phyloP scores from a whole-genome alignment of 345 rosid species.

The Hypericum perforatum region DNA sequence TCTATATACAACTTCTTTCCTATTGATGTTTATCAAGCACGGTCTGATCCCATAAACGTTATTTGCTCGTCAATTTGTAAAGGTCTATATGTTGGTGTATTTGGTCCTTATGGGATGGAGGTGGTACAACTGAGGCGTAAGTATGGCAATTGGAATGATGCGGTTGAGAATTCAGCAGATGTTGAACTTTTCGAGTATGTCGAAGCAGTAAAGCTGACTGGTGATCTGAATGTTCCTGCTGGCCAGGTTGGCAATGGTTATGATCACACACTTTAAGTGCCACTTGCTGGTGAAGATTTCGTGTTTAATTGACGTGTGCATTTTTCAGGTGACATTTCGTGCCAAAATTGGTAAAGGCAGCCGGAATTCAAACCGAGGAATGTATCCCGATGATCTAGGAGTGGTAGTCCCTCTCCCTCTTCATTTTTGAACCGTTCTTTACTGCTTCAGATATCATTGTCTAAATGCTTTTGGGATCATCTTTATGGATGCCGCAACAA shows the following conservation, averaged over 20 bases:
- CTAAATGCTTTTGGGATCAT: background rate
- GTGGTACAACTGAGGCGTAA: constrained; percentile 83
- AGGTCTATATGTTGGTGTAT: constrained; percentile 88
- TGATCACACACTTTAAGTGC: constrained; percentile 4
- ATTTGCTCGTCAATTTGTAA: constrained; percentile 24
- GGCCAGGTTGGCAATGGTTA: constrained; percentile 53
- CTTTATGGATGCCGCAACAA: background rate
- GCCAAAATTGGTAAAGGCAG: constrained; percentile 80
- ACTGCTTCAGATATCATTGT: background rate
- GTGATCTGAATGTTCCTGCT: constrained; percentile 96
- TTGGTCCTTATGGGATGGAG: constrained; percentile 93
- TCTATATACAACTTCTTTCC: constrained; percentile 7
- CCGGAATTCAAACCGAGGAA: constrained; percentile 47
- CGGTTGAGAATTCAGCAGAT: constrained; percentile 43
- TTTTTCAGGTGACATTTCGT: constrained; percentile 79
- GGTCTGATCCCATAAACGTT: background rate
- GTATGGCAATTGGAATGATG: constrained; percentile 74
- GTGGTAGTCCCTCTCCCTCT: constrained; percentile 50
- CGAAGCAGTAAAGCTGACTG: constrained; percentile 96
- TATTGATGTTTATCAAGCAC: constrained; percentile 9
- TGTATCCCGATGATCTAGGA: constrained; percentile 80
- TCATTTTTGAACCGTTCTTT: background rate
- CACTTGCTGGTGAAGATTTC: background rate
- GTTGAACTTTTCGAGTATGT: constrained; percentile 85
- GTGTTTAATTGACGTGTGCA: constrained; percentile 2